Evolutionary conservation across 805 yeast species (phyloP).

Genomic region (Gaillardinia entomophila): DNA sequence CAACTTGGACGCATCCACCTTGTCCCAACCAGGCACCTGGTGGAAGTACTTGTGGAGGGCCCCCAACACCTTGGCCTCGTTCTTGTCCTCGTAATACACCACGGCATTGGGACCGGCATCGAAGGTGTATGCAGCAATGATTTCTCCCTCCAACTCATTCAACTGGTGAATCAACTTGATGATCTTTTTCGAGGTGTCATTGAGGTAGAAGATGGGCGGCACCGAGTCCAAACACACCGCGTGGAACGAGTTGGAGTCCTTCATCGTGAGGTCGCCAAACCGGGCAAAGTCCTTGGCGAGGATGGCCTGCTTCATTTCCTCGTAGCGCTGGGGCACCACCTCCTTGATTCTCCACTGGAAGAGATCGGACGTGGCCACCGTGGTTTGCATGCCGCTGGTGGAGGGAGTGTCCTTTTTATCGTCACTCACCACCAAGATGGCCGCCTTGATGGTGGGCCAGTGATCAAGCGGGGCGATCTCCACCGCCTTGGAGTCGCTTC

Average conservation of each 20-base stretch:
- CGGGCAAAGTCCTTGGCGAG: constrained; percentile 62
- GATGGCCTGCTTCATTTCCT: constrained; percentile 76
- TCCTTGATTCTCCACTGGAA: constrained; percentile 71
- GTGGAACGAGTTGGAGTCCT: constrained; percentile 95
- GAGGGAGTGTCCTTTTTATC: constrained; percentile 92
- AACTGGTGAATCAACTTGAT: constrained; percentile 74
- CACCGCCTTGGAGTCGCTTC: constrained; percentile 92
- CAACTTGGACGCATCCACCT: constrained; percentile 11
- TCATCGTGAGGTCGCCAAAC: constrained; percentile 91
- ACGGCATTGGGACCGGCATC: constrained; percentile 99
- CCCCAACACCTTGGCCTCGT: constrained; percentile 71
- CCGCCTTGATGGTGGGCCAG: constrained; percentile 92
- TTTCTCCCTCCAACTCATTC: constrained; percentile 60
- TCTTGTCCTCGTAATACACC: constrained; percentile 72
- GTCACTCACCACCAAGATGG: constrained; percentile 87
- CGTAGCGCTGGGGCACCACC: constrained; percentile 85
- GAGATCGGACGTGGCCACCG: constrained; percentile 84
- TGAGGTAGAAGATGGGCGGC: constrained; percentile 94
- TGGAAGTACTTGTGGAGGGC: constrained; percentile 57
- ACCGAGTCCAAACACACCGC: constrained; percentile 93
- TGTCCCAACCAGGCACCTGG: constrained; percentile 66
- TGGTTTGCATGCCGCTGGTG: constrained; percentile 94
- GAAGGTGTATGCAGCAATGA: constrained; percentile 91
- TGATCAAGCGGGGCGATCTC: constrained; percentile 78
- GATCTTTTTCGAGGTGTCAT: constrained; percentile 81